Conservation (phyloP, 352 stramenopile genomes). For the Peronospora farinosa region DNA sequence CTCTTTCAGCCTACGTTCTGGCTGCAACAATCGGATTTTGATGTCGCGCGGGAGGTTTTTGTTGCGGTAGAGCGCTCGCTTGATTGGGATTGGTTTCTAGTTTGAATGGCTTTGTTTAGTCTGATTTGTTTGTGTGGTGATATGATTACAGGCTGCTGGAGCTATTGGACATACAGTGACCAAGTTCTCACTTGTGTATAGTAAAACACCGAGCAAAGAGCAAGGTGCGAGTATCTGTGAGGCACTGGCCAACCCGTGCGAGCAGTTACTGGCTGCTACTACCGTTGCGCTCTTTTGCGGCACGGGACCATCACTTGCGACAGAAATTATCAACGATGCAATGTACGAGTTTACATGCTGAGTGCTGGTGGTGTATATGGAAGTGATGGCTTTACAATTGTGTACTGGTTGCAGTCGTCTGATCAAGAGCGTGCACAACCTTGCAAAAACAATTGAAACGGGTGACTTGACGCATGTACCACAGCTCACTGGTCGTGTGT, state of each 20-base stretch:
- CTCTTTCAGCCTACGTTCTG: slow-evolving; percentile 73
- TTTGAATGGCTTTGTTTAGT: slow-evolving; percentile 1
- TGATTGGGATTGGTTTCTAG: neutral
- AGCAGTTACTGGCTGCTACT: slow-evolving; percentile 67
- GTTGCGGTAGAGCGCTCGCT: slow-evolving; percentile 41
- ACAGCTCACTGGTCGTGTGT: slow-evolving; percentile 75
- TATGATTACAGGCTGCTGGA: slow-evolving; percentile 38
- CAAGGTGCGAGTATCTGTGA: slow-evolving; percentile 75
- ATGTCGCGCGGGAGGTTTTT: slow-evolving; percentile 73
- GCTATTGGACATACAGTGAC: slow-evolving; percentile 76
- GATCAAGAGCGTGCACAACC: slow-evolving; percentile 64
- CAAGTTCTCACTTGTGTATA: slow-evolving; percentile 86
- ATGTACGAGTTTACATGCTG: slow-evolving; percentile 35
- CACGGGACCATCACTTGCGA: slow-evolving; percentile 63
- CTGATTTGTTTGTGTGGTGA: slow-evolving; percentile 7
- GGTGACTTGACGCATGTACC: slow-evolving; percentile 50
- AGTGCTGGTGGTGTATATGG: neutral
- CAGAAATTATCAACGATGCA: slow-evolving; percentile 61
- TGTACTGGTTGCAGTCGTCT: slow-evolving; percentile 38
- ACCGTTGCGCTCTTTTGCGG: slow-evolving; percentile 79
- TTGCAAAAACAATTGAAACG: slow-evolving; percentile 39
- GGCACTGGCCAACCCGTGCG: slow-evolving; percentile 66
- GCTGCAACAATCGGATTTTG: slow-evolving; percentile 70
- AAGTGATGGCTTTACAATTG: slow-evolving; percentile 9
- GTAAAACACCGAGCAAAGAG: slow-evolving; percentile 58